Percentiles rank a stretch among this genome's conserved stretches.
phyloP scores from a whole-genome alignment of 73 alveolate genomes.

The Stentor coeruleus region DNA sequence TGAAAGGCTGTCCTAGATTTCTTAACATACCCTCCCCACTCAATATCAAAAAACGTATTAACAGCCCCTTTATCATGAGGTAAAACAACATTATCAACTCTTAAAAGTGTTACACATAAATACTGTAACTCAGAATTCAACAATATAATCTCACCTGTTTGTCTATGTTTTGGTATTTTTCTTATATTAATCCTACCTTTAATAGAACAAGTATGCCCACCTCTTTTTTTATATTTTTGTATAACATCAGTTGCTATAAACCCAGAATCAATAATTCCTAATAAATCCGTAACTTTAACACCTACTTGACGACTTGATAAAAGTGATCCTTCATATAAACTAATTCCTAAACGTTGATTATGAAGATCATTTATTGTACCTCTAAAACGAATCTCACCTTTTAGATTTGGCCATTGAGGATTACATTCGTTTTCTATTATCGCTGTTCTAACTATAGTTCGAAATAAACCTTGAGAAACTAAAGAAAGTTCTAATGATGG shows the following conservation, averaged over 20 bases:
- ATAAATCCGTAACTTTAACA: background rate
- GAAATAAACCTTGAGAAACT: background rate
- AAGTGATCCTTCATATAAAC: background rate
- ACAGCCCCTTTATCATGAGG: slow-evolving; percentile 17
- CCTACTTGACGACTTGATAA: background rate
- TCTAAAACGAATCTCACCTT: slow-evolving; percentile 20
- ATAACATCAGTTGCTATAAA: background rate
- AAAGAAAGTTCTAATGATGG: background rate
- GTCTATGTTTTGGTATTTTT: background rate
- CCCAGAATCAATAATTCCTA: background rate
- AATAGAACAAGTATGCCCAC: background rate
- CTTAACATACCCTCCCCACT: slow-evolving; percentile 9
- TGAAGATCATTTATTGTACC: background rate
- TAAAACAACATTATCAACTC: slow-evolving; percentile 8
- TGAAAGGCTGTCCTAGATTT: background rate
- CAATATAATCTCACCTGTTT: background rate
- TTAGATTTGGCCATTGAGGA: slow-evolving; percentile 4
- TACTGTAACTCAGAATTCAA: background rate
- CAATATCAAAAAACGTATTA: background rate
- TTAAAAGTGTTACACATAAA: background rate
- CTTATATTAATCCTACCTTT: slow-evolving; percentile 9
- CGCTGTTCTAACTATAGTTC: background rate
- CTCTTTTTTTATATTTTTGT: slow-evolving; percentile 19
- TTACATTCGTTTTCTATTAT: background rate
- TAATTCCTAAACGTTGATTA: background rate